Evolutionary conservation across 805 yeast species (phyloP).

Genomic region (Ogataea neopini): DNA sequence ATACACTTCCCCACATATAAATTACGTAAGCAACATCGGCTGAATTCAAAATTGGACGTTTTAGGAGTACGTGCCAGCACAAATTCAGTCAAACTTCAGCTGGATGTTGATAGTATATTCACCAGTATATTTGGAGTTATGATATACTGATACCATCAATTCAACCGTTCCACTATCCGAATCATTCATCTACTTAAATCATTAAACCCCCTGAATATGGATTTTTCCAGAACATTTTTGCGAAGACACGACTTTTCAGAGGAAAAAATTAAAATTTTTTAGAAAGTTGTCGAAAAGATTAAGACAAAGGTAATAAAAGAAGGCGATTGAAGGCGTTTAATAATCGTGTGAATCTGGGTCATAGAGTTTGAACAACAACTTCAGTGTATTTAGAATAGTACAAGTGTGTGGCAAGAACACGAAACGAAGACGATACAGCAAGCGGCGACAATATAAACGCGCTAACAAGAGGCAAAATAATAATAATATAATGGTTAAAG

Average conservation of each 20-base stretch:
- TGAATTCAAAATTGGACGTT: too few relatives aligned
- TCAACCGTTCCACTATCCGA: too few relatives aligned
- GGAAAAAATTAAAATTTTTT: conserved; percentile 14
- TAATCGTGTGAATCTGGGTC: background rate
- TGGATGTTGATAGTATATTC: too few relatives aligned
- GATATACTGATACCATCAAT: too few relatives aligned
- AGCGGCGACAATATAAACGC: background rate
- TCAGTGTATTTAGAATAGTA: conserved; percentile 2
- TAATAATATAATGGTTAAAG: conserved; percentile 65
- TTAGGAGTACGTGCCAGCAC: too few relatives aligned
- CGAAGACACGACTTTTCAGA: conserved; percentile 14
- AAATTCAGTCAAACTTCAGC: too few relatives aligned
- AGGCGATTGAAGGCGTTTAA: conserved; percentile 7
- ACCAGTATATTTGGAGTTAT: too few relatives aligned
- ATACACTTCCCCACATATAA: background rate
- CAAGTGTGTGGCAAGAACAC: background rate
- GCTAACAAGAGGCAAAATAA: background rate
- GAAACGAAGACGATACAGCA: background rate
- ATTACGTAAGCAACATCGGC: background rate
- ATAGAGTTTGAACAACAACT: background rate
- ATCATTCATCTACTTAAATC: background rate
- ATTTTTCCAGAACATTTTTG: conserved; percentile 21
- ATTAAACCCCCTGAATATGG: background rate
- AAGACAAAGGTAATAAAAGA: conserved; percentile 1
- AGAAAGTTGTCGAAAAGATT: conserved; percentile 13